Conservation (phyloP, 805 yeast species). For the Sugiyamaella valdiviana region DNA sequence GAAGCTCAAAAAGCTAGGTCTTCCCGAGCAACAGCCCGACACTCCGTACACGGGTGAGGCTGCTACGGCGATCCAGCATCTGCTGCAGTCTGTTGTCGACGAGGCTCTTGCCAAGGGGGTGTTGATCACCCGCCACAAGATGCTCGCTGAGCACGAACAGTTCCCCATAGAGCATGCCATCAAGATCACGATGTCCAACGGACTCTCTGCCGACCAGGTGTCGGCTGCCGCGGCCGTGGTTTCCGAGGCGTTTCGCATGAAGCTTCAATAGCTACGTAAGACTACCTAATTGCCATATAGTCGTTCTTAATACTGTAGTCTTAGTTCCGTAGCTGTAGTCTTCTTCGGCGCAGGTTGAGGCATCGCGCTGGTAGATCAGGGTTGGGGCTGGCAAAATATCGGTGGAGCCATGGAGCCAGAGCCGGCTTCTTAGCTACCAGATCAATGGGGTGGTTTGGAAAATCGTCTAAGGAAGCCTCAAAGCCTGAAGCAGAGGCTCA, state of each 20-base stretch:
- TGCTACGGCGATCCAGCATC: slow-evolving; percentile 41
- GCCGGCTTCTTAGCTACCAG: too few species aligned
- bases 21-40: slow-evolving; percentile 28
- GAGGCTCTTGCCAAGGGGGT: slow-evolving; percentile 46
- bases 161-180: slow-evolving; percentile 62
- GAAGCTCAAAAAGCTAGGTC: slow-evolving; percentile 1
- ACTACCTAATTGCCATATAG: too few species aligned
- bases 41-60: neutral
- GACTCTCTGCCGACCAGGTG: slow-evolving; percentile 42
- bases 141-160: slow-evolving; percentile 64
- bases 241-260: slow-evolving; percentile 11
- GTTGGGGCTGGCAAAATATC: too few species aligned
- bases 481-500: neutral
- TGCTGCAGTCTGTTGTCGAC: slow-evolving; percentile 65
- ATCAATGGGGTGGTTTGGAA: slow-evolving; percentile 22
- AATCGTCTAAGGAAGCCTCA: neutral
- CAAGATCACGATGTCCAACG: slow-evolving; percentile 40
- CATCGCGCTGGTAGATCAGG: too few species aligned
- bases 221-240: slow-evolving; percentile 38
- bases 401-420: too few species aligned
- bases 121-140: slow-evolving; percentile 58
- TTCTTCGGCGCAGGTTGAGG: too few species aligned
- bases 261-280: neutral
- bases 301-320: too few species aligned
- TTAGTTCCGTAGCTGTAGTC: too few species aligned